Evolutionary conservation across 208 protist genomes (phyloP).

Genomic region (Trypanosoma theileri): DNA sequence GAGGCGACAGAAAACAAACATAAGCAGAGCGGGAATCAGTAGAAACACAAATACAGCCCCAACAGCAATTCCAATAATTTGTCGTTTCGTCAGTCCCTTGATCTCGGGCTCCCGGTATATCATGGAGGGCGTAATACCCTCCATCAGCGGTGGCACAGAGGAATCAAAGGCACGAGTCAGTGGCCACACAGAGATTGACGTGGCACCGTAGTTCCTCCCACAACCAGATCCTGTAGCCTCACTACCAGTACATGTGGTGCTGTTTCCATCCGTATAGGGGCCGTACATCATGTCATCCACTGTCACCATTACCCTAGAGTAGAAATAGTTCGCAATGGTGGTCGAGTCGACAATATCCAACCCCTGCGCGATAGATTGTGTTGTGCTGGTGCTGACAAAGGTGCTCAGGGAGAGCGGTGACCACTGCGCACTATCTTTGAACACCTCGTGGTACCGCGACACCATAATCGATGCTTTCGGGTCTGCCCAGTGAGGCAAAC

Average conservation of each 20-base stretch:
- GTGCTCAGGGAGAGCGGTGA: constrained; percentile 16
- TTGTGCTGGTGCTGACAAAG: constrained; percentile 16
- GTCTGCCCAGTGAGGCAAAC: constrained; percentile 50
- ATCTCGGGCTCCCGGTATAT: constrained; percentile 15
- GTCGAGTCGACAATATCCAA: constrained; percentile 22
- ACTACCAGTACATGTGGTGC: constrained; percentile 4
- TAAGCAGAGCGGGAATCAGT: constrained; percentile 10
- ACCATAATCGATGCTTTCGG: constrained; percentile 16
- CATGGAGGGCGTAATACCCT: constrained; percentile 38
- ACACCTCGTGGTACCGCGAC: constrained; percentile 18
- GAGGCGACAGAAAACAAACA: constrained; percentile 27
- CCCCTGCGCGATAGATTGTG: constrained; percentile 10
- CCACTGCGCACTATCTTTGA: constrained; percentile 3
- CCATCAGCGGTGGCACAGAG: constrained; percentile 8
- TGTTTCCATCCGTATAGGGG: constrained; percentile 1
- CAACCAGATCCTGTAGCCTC: constrained; percentile 8
- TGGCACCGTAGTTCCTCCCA: constrained; percentile 51
- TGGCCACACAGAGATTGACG: constrained; percentile 29
- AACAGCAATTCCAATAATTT: constrained; percentile 34
- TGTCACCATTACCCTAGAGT: constrained; percentile 20
- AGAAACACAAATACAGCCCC: constrained; percentile 14
- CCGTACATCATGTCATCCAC: constrained; percentile 34
- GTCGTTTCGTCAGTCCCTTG: constrained; percentile 16
- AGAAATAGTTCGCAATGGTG: constrained; percentile 28
- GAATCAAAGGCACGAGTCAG: constrained; percentile 33